Base-by-base conservation (phyloP, 163 green algal genomes). In the Scenedesmus sp. region DNA sequence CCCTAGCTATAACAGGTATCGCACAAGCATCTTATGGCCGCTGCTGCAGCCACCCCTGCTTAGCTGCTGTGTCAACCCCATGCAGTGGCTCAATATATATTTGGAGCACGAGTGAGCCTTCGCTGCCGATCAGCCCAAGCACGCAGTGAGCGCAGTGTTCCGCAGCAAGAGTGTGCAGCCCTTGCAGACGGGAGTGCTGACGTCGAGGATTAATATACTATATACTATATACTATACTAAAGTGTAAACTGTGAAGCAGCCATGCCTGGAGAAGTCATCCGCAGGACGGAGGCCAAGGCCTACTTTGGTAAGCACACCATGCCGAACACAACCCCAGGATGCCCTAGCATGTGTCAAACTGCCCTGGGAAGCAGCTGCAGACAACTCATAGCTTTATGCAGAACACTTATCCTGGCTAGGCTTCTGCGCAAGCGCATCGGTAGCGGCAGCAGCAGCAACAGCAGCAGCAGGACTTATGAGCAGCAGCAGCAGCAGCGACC, bases 201-300 rank as follows among this genome's bases (percentile, higher is more conserved):
- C 65, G 30, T 76, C 24, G 5, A 40, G 30, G n/a, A n/a, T n/a
- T n/a, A n/a, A n/a, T n/a, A n/a, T n/a, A n/a, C n/a, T n/a, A n/a
- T n/a, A 37, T 9, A 40, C 40, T 30, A 16, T 20, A 18, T 5
- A 1, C 30, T n/a, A 20, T 18, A 6, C 15, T 76, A 1, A 9
- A 22, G 65, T 30, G 18, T 6, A 40, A 22, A 37, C 9, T n/a
- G 22, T 35, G 22, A 72, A 33, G 81, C 81, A 85, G 70, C 13
- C 35, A 92, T 91, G 87, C 87, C 87, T 13, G 87, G 40, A 43
- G 87, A 91, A 56, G 81, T 65, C 16, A 70, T 98, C 1, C 91
- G 97, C 12, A 89, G 97, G 0, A 98, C 97, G 7, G 97, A 99
- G 92, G 98, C 98, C 1, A 99, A 99, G 89, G 98, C 97, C 0